Percentiles rank a stretch among this genome's conserved stretches.
phyloP scores from a whole-genome alignment of 2,329 filamentous ascomycete species.

The Pyricularia grisea region DNA sequence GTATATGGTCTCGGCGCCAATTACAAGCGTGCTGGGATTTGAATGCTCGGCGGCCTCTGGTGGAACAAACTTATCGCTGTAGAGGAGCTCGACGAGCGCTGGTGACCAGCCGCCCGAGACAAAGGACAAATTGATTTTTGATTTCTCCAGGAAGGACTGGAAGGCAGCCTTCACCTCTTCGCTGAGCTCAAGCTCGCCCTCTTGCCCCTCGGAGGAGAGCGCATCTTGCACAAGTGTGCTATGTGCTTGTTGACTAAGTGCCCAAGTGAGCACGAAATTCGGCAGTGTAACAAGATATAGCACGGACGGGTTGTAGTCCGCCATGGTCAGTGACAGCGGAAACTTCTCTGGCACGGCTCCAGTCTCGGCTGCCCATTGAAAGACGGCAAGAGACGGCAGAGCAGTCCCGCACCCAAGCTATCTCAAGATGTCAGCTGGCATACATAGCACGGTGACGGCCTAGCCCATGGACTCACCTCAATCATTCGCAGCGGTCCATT shows the following conservation, averaged over 20 bases:
- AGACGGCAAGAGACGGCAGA: slow-evolving; percentile 61
- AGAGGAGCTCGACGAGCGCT: slow-evolving; percentile 52
- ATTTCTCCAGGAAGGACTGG: slow-evolving; percentile 35
- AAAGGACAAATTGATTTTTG: slow-evolving; percentile 50
- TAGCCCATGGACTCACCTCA: slow-evolving; percentile 35
- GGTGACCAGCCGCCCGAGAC: slow-evolving; percentile 68
- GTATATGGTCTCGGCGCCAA: slow-evolving; percentile 79
- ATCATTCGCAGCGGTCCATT: slow-evolving; percentile 33
- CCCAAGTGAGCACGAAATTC: slow-evolving; percentile 67
- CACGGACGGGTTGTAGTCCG: slow-evolving; percentile 74
- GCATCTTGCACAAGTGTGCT: slow-evolving; percentile 30
- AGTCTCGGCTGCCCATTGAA: slow-evolving; percentile 44
- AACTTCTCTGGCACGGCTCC: slow-evolving; percentile 14
- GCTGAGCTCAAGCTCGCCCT: slow-evolving; percentile 55
- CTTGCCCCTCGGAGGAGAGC: slow-evolving; percentile 23
- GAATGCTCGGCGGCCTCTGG: slow-evolving; percentile 7
- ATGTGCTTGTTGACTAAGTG: slow-evolving; percentile 32
- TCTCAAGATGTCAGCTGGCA: background rate
- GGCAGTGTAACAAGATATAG: slow-evolving; percentile 70
- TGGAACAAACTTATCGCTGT: slow-evolving; percentile 16
- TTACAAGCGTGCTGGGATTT: slow-evolving; percentile 37
- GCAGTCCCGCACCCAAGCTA: slow-evolving; percentile 74
- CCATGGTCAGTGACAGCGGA: slow-evolving; percentile 52
- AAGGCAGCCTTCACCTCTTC: slow-evolving; percentile 51
- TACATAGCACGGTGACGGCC: background rate